These are phyloP conservation scores for Psilocybe sp. DNA, from an alignment of 768 basidiomycete species.

Conservation along the genomic window DNA sequence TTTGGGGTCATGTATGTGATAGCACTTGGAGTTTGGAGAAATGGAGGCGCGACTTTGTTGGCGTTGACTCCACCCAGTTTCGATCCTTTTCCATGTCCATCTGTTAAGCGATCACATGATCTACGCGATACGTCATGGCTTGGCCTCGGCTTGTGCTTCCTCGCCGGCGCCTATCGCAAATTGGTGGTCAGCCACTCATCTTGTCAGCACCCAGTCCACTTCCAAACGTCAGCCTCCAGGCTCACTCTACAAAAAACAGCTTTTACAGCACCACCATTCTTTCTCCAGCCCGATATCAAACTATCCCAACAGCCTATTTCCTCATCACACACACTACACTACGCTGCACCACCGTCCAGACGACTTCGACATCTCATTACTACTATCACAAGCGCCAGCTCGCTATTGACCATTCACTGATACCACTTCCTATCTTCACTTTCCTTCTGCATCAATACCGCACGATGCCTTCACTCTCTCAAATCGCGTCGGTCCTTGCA, in stretches of 20 bases:
- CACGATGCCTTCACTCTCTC: background rate
- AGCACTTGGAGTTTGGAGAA: background rate
- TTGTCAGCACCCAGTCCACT: no score
- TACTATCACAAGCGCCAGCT: background rate
- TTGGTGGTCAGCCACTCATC: no score
- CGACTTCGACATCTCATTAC: background rate
- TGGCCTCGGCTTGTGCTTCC: no score
- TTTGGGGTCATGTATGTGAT: no score
- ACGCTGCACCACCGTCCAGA: background rate
- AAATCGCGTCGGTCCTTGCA: no score
- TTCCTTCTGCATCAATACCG: background rate
- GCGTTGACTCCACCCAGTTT: constrained; percentile 1
- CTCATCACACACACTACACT: background rate
- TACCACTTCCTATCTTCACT: background rate
- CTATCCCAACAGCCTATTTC: background rate
- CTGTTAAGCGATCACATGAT: constrained; percentile 12
- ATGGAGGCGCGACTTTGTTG: constrained; percentile 1
- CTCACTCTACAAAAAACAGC: no score
- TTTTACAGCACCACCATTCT: background rate
- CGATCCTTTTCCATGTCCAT: constrained; percentile 12
- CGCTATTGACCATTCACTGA: background rate
- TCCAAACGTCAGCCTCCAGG: background rate
- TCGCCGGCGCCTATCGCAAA: background rate
- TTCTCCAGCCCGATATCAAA: background rate
- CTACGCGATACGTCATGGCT: constrained; percentile 4